phyloP scores from a whole-genome alignment of 805 yeast species.

The Vanderwaltozyma polyspora region DNA sequence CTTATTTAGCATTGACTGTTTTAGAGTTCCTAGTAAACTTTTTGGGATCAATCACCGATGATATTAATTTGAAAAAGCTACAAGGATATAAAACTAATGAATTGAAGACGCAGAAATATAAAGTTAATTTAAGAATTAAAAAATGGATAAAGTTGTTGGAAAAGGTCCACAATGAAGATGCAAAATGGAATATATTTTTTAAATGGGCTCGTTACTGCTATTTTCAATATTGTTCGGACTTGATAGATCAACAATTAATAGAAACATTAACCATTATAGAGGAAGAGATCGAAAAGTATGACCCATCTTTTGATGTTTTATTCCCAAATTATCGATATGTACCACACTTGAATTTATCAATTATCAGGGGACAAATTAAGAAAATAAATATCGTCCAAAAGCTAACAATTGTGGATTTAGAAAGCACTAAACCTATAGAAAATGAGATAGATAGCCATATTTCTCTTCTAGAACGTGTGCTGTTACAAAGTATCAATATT shows the following conservation, averaged over 20 bases:
- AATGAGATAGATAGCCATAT: conserved; percentile 22
- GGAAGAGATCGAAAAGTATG: conserved; percentile 6
- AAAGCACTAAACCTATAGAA: conserved; percentile 31
- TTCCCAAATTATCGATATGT: conserved; percentile 53
- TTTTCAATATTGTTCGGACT: conserved; percentile 32
- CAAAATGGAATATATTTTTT: conserved; percentile 25
- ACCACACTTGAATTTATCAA: conserved; percentile 39
- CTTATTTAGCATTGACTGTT: conserved; percentile 26
- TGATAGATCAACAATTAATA: conserved; percentile 25
- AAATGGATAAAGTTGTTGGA: conserved; percentile 39
- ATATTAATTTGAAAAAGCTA: conserved; percentile 21
- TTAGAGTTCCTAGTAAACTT: conserved; percentile 38
- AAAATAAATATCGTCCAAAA: conserved; percentile 51
- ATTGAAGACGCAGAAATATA: conserved; percentile 31
- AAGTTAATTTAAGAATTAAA: conserved; percentile 34
- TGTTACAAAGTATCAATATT: conserved; percentile 25
- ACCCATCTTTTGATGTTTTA: conserved; percentile 20
- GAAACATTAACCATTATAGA: conserved; percentile 18
- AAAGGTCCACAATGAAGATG: conserved; percentile 12
- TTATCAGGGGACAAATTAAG: conserved; percentile 51
- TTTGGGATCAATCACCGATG: conserved; percentile 27
- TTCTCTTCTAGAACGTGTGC: conserved; percentile 35
- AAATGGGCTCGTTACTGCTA: conserved; percentile 40
- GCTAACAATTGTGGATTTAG: conserved; percentile 28
- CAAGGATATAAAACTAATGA: conserved; percentile 25